Evolutionary conservation across 805 yeast genomes (phyloP), one percentile per base, ranked within the genome.

Genomic region (Yamadazyma paraphyllophila): DNA sequence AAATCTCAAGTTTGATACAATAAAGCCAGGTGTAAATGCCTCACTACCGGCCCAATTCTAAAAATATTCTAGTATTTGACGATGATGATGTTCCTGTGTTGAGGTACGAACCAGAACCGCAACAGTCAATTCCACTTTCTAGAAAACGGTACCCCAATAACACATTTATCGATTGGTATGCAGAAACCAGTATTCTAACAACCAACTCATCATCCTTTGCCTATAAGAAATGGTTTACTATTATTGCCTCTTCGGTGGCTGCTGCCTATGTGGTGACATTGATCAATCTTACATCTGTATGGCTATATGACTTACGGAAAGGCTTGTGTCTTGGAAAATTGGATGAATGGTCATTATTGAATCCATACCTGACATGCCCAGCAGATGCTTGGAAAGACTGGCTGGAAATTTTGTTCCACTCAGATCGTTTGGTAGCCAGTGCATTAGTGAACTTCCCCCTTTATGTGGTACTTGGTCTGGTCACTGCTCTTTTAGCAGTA

Each of bases 151-250:
- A 77, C 50, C 69, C 63, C 25, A 60, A 73, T 49, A 62, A 66
- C 39, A 66, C 76, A 14, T 70, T 70, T 41, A 77, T 80, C 15
- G 82, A 79, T 49, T 80, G 85, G 85, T 63, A 68, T 35, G 64
- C 62, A 35, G 83, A 79, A 51, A 70, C 77, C 17, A 39, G 52
- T 17, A 39, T 32, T 7, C 49, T 47, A 12, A 58, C 59, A 24
- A 41, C 39, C 11, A 25, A 16, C 8, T 29, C 39, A 9, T 36
- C 51, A 12, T 36, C 46, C 6, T 51, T 58, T 16, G 43, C 57
- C 15, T 43, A 62, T 41, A 50, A 60, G 39, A 69, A 74, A 45
- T 85, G 85, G 84, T 38, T 71, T 3, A 69, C 76, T 0, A 56
- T 82, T 8, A 61, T 78, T 0, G 49, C 65, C 0, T 67, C 76